Conservation (phyloP, 1,284 basidiomycete species). For the Tilletia horrida region DNA sequence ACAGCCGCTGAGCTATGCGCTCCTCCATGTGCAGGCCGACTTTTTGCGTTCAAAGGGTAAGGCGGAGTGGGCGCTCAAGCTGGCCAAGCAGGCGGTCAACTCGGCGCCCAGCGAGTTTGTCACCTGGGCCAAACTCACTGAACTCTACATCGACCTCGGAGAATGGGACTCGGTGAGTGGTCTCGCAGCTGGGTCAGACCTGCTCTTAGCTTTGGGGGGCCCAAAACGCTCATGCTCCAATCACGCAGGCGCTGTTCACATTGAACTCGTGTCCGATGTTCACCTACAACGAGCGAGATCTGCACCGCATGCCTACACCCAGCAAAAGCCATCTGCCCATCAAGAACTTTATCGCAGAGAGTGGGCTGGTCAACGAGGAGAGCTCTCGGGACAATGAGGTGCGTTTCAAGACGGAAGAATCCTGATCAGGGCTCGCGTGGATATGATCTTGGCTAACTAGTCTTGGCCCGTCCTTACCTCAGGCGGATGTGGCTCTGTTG, state of each 20-base stretch:
- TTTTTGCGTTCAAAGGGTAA: conserved; percentile 75
- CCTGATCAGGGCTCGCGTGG: too few species aligned
- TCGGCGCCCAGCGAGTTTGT: conserved; percentile 96
- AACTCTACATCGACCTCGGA: conserved; percentile 84
- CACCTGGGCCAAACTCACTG: conserved; percentile 96
- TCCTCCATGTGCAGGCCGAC: conserved; percentile 90
- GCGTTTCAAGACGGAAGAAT: background rate
- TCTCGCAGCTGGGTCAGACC: too few species aligned
- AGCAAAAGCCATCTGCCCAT: conserved; percentile 81
- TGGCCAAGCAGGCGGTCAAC: conserved; percentile 89
- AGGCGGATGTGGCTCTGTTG: conserved; percentile 87
- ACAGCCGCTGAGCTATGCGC: conserved; percentile 67
- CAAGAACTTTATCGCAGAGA: conserved; percentile 76
- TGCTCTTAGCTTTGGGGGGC: too few species aligned
- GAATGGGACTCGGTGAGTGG: conserved; percentile 66
- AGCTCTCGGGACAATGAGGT: conserved; percentile 72
- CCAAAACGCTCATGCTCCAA: too few species aligned
- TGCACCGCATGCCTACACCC: conserved; percentile 80
- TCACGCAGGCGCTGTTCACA: conserved; percentile 72
- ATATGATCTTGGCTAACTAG: too few species aligned
- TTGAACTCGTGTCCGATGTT: conserved; percentile 99
- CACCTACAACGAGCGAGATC: conserved; percentile 93
- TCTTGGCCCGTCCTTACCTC: too few species aligned
- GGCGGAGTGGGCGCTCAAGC: conserved; percentile 79
- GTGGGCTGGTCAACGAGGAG: conserved; percentile 62